phyloP scores from a whole-genome alignment of 768 basidiomycete species.

The Lentinus tigrinus region DNA sequence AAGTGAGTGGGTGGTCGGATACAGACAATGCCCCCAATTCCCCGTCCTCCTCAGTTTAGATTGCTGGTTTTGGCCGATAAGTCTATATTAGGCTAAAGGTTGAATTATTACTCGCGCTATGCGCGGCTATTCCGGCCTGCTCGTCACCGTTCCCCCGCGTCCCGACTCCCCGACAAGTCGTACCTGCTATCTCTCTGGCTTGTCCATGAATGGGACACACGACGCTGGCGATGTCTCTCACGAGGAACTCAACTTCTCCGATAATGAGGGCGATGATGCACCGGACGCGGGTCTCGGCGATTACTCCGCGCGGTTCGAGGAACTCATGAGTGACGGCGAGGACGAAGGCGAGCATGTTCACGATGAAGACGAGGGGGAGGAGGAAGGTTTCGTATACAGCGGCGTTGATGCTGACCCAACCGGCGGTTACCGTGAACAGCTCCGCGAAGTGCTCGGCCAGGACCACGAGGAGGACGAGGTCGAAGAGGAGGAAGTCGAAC shows the following conservation, averaged over 20 bases:
- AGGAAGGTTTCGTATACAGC: slow-evolving; percentile 69
- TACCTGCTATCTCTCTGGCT: not conserved
- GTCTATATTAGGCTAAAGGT: not conserved
- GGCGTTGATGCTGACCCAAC: slow-evolving; percentile 59
- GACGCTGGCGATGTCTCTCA: slow-evolving; percentile 3
- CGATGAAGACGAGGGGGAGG: slow-evolving; percentile 49
- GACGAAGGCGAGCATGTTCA: slow-evolving; percentile 20
- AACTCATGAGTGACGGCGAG: slow-evolving; percentile 50
- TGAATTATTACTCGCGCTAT: not conserved
- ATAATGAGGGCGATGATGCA: slow-evolving; percentile 42
- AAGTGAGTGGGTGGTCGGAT: slow-evolving; percentile 18
- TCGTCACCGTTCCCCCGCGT: not conserved
- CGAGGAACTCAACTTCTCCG: slow-evolving; percentile 33
- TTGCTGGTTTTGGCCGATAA: slow-evolving; percentile 7
- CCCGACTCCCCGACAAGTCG: not conserved
- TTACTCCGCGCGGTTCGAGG: slow-evolving; percentile 70
- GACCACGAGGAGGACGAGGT: slow-evolving; percentile 54
- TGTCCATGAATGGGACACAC: slow-evolving; percentile 29
- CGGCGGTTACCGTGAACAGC: slow-evolving; percentile 61
- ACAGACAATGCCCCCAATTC: slow-evolving; percentile 22
- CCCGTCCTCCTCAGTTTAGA: slow-evolving; percentile 11
- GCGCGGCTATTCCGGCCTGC: not conserved
- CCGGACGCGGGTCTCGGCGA: slow-evolving; percentile 46
- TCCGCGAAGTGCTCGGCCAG: slow-evolving; percentile 70
- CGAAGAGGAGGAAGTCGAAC: slow-evolving; percentile 47